Evolutionary conservation across 75 land plant genomes (phyloP), one percentile per base, ranked within the genome.

Genomic region (Sequoiadendron giganteum): DNA sequence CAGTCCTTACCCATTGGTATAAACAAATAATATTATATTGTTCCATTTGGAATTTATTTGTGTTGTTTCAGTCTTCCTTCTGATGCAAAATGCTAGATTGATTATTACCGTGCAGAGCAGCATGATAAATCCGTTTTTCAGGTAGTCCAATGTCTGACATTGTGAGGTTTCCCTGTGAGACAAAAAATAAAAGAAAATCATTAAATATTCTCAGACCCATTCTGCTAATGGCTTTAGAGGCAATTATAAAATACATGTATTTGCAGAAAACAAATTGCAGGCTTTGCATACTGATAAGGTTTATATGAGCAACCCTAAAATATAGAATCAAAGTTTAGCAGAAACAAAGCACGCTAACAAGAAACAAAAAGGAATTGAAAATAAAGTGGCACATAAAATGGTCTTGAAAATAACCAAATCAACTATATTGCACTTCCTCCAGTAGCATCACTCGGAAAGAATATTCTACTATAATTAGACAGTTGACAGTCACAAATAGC

Each of bases 111-210:
- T 94, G 91, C 85, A 96, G 89, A 82, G 95, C 97, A 88, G 95
- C 90, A 93, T 92, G 99, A 85, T 97, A 98, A 43, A 96, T 88
- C 84, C 99, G 93, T 92, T 98, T 98, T 92, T 98, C 99, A 78
- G 96, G 90, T 56, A 98, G 90, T 76, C 99, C 99, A 91, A 98
- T 94, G 85, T 98, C 97, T 58, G 97, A 97, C 82, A 96, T 55
- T 45, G 72, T 93, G 32, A 98, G 86, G 85, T 94, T 90, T 10
- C 99, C 97, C 99, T 97, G 95, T 87, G 85, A 88, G n/a, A 78
- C 21, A 73, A 70, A 76, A 16, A n/a, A n/a, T n/a, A n/a, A 19
- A 49, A 73, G 38, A 86, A 42, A 39, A 86, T 5, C 52, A 82
- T 43, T 28, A 82, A 47, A n/a, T 47, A 47, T n/a, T 49, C 21